Evolutionary conservation across 2,329 filamentous ascomycete species (phyloP), one percentile per base, ranked within the genome.

Genomic region (Pezicula neosporulosa): DNA sequence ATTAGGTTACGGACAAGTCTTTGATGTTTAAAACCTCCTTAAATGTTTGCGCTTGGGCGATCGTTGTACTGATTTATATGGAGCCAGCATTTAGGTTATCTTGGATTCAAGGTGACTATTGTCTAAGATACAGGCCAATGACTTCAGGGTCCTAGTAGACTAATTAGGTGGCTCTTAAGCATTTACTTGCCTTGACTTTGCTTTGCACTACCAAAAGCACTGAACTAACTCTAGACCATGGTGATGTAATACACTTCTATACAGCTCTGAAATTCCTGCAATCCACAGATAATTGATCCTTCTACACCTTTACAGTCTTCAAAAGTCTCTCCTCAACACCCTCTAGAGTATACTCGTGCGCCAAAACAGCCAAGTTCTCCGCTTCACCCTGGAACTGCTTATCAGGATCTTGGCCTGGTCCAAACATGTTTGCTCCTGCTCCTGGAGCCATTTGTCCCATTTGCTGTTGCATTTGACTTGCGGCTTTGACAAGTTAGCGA

Each of bases 321-420:
- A 97, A 73, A 53, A 99, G 74, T 66, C 94, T 83, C 65, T 91
- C 82, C 74, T 97, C 92, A 52, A 97, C 86, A 16, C 87, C 87
- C 62, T 96, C 89, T 53, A 97, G 74, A 56, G 97, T 90, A 63
- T 89, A 97, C 68, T 90, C 89, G 70, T 97, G 93, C 68, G 96
- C 92, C 64, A 96, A 81, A 21, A 99, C 94, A 61, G 95, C 92
- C 56, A 99, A 71, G 70, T 99, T 99, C 77, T 99, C 94, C 3
- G 89, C 89, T 73, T 99, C 94, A 44, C 78, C 89, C 68, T 87
- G 78, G 72, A 97, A 99, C 68, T 96, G 82, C 78, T 99, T 99
- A 72, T 97, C 89, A 0, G 92, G 90, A 67, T 99, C 95, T 64
- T 94, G 87, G 21, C 93, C 92, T 1, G 94, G 92, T 28, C 89